These are phyloP conservation scores for Aspergillus ochraceus DNA, from an alignment of 2,329 filamentous ascomycete species.

Conservation along the genomic window DNA sequence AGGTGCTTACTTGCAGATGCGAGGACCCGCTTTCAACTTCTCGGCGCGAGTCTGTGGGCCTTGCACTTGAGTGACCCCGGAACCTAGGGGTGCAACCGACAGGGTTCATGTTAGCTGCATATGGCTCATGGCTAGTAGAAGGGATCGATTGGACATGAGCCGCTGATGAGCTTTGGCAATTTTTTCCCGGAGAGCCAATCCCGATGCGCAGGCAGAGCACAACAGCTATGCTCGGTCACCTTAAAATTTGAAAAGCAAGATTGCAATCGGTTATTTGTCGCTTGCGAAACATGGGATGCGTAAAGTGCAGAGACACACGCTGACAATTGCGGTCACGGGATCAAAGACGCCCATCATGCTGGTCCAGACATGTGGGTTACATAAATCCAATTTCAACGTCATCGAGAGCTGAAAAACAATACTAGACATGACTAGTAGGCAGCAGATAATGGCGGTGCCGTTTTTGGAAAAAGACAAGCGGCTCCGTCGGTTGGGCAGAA, in stretches of 20 bases:
- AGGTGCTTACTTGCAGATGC: slow-evolving; percentile 26
- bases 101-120: slow-evolving; percentile 31
- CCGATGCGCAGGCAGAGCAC: slow-evolving; percentile 12
- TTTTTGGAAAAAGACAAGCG: not conserved
- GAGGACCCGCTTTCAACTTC: slow-evolving; percentile 21
- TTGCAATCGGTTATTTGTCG: slow-evolving; percentile 34
- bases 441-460: not conserved
- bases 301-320: slow-evolving; percentile 34
- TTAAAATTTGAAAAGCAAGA: slow-evolving; percentile 23
- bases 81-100: slow-evolving; percentile 14
- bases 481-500: slow-evolving; percentile 20
- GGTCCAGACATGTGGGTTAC: slow-evolving; percentile 38
- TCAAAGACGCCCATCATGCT: slow-evolving; percentile 35
- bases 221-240: slow-evolving; percentile 23
- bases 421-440: slow-evolving; percentile 5
- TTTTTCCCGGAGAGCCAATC: slow-evolving; percentile 27
- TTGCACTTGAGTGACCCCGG: slow-evolving; percentile 10
- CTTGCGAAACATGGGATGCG: slow-evolving; percentile 28
- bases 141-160: slow-evolving; percentile 26
- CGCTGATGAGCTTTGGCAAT: slow-evolving; percentile 25
- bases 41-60: slow-evolving; percentile 12
- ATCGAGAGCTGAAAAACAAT: slow-evolving; percentile 9
- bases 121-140: slow-evolving; percentile 20
- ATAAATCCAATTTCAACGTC: slow-evolving; percentile 44
- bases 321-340: slow-evolving; percentile 41